Percentiles rank a stretch among this genome's conserved stretches.
Evolutionary conservation across 2,329 filamentous ascomycete genomes (phyloP).

Genomic region (Trichoderma sp.): DNA sequence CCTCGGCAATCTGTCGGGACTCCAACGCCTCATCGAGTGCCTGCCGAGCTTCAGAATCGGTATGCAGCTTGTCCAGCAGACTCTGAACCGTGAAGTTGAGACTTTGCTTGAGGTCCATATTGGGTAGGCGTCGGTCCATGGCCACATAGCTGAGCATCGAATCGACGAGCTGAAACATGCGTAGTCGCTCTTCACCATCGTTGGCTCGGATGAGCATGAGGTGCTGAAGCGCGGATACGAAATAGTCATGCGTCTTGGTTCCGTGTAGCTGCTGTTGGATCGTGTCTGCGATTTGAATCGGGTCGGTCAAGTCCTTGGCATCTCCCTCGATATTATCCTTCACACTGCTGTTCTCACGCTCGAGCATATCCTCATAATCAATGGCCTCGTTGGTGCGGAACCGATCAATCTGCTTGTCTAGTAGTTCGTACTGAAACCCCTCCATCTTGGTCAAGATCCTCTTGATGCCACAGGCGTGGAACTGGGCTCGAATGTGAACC

Average conservation of each 20-base stretch:
- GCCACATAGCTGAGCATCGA: conserved; percentile 99
- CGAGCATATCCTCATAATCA: conserved; percentile 96
- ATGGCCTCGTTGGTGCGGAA: conserved; percentile 94
- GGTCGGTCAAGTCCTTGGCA: conserved; percentile 88
- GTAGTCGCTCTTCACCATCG: conserved; percentile 83
- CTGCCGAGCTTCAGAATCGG: conserved; percentile 89
- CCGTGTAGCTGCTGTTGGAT: conserved; percentile 83
- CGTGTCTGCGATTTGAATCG: conserved; percentile 87
- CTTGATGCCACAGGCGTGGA: conserved; percentile 93
- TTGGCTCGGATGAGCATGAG: conserved; percentile 88
- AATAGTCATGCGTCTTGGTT: conserved; percentile 89
- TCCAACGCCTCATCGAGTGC: conserved; percentile 89
- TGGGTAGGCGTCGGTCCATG: conserved; percentile 92
- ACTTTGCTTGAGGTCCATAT: conserved; percentile 97
- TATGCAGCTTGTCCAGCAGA: conserved; percentile 91
- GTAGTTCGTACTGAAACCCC: conserved; percentile 94
- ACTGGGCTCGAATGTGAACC: conserved; percentile 92
- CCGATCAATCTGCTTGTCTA: conserved; percentile 95
- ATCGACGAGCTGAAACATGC: conserved; percentile 97
- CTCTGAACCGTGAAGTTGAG: conserved; percentile 97
- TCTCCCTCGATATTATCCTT: conserved; percentile 85
- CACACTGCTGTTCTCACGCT: conserved; percentile 85
- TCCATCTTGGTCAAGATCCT: conserved; percentile 96
- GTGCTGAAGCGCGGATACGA: conserved; percentile 92
- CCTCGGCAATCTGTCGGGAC: conserved; percentile 88